phyloP scores from a whole-genome alignment of 2,329 filamentous ascomycete genomes.

The Xylariaceae sp. region DNA sequence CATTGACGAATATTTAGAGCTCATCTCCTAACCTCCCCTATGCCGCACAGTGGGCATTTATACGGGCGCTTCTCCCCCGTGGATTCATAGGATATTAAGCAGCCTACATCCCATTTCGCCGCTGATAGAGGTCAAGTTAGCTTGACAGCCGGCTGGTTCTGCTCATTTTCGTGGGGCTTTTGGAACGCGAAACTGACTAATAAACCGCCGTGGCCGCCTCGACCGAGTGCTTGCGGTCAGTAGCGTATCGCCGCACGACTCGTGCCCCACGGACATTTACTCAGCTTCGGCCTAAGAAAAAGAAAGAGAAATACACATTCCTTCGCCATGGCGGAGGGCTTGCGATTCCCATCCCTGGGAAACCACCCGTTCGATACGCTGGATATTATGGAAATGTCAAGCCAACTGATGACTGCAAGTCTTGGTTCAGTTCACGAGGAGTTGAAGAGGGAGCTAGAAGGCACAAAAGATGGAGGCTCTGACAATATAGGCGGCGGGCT shows the following conservation, averaged over 20 bases:
- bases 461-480: neutral
- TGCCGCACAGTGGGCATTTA: neutral
- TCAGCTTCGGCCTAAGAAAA: constrained; percentile 18
- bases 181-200: constrained; percentile 11
- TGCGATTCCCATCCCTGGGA: constrained; percentile 36
- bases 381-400: constrained; percentile 39
- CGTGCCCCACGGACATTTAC: constrained; percentile 18
- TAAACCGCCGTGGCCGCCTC: constrained; percentile 19
- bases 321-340: constrained; percentile 41
- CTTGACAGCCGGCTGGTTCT: constrained; percentile 7
- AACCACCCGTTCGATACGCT: constrained; percentile 30
- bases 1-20: constrained; percentile 2
- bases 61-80: neutral
- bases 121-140: constrained; percentile 6
- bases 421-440: constrained; percentile 34
- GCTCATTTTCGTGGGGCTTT: constrained; percentile 23
- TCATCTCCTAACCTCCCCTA: neutral
- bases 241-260: constrained; percentile 14
- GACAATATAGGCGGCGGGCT: constrained; percentile 25
- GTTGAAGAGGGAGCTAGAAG: constrained; percentile 1
- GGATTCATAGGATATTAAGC: neutral
- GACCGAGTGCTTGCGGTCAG: constrained; percentile 9
- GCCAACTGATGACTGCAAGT: constrained; percentile 36
- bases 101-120: neutral
- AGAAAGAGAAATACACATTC: constrained; percentile 10